Conservation (phyloP, 192 early-diverging fungal genomes). For the Coemansia sp. region DNA sequence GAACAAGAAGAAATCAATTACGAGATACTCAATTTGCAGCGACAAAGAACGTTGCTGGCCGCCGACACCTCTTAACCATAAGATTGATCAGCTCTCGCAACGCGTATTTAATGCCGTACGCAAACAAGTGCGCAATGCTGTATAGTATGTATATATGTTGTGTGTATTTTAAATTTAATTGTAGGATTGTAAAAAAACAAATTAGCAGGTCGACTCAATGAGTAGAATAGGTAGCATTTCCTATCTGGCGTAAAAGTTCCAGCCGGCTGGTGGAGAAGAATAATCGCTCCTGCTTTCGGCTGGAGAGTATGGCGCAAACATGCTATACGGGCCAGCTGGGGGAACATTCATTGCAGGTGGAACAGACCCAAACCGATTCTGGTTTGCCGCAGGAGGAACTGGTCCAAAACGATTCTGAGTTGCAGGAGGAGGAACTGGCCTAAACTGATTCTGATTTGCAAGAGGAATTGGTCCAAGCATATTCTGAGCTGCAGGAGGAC, state of each 20-base stretch:
- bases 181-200: constrained; percentile 1
- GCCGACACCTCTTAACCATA: not conserved
- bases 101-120: too few species aligned
- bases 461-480: too few species aligned
- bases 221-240: not conserved
- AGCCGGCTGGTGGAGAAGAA: not conserved
- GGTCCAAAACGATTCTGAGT: too few species aligned
- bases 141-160: too few species aligned
- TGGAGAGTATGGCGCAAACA: not conserved
- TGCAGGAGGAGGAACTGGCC: too few species aligned
- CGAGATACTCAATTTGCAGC: not conserved
- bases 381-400: not conserved
- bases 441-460: too few species aligned
- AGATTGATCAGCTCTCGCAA: not conserved
- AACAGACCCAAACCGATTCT: too few species aligned
- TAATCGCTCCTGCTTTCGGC: not conserved
- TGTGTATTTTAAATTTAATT: not conserved
- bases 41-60: not conserved
- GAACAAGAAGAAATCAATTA: not conserved
- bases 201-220: not conserved
- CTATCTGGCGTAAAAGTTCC: not conserved
- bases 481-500: too few species aligned
- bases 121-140: too few species aligned
- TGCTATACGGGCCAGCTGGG: not conserved
- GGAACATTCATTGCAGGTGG: too few species aligned